phyloP scores from a whole-genome alignment of 2,329 filamentous ascomycete species.

The Neonectria hederae region DNA sequence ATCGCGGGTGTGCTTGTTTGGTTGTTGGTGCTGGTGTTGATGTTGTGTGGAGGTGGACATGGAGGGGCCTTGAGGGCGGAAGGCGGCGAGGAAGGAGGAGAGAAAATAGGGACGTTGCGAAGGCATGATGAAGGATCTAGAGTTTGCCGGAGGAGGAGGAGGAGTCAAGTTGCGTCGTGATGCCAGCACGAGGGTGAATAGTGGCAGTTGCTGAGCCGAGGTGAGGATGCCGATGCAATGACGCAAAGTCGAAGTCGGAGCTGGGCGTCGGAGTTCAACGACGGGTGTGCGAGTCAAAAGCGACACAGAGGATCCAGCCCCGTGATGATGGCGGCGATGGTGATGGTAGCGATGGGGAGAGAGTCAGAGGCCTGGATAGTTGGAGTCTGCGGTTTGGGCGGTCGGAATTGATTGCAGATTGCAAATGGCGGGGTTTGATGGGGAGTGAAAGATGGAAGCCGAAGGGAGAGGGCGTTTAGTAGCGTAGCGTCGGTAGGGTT shows the following conservation, averaged over 20 bases:
- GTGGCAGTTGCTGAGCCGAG: not conserved
- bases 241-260: not conserved
- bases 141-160: not conserved
- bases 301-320: slow-evolving; percentile 22
- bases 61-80: slow-evolving; percentile 55
- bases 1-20: slow-evolving; percentile 50
- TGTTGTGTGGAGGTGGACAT: slow-evolving; percentile 44
- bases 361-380: not conserved
- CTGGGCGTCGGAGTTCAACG: not conserved
- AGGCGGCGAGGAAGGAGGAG: slow-evolving; percentile 65
- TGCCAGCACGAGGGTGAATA: slow-evolving; percentile 2
- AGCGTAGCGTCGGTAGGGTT: slow-evolving; percentile 5
- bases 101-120: slow-evolving; percentile 66
- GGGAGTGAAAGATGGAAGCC: slow-evolving; percentile 4
- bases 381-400: not conserved
- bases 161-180: not conserved
- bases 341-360: not conserved
- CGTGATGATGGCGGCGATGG: not conserved
- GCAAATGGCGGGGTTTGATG: slow-evolving; percentile 17
- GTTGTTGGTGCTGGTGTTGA: slow-evolving; percentile 40
- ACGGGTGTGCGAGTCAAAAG: not conserved
- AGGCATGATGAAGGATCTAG: slow-evolving; percentile 50
- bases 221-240: slow-evolving; percentile 1
- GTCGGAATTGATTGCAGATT: not conserved
- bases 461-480: slow-evolving; percentile 16